Percentiles rank a stretch among this genome's conserved stretches.
Conservation (phyloP, 176 grass and related monocot genomes). For the Poa annua region DNA sequence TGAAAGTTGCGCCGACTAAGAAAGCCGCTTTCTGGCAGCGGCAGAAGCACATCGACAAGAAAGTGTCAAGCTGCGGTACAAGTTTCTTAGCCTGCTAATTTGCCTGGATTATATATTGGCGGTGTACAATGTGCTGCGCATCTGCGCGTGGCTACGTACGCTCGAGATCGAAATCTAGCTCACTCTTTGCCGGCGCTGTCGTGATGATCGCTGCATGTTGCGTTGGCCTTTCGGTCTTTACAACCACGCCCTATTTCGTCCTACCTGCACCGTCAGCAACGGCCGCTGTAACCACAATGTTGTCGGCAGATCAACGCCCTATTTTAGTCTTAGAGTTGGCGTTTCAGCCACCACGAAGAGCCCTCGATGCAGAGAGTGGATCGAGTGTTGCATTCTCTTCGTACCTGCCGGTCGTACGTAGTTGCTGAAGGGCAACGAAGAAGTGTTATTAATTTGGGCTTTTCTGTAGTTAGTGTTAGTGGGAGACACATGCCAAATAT, state of each 20-base stretch:
- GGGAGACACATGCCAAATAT: neutral
- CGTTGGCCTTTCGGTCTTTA: slow-evolving; percentile 49
- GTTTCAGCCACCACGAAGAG: neutral
- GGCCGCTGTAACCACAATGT: neutral
- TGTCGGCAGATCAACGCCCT: neutral
- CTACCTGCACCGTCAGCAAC: neutral
- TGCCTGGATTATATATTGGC: slow-evolving; percentile 34
- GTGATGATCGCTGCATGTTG: slow-evolving; percentile 24
- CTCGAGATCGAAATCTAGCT: neutral
- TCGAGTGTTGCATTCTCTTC: too few species aligned
- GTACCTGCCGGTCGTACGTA: neutral
- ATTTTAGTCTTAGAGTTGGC: too few species aligned
- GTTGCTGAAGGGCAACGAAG: neutral
- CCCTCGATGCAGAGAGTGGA: neutral
- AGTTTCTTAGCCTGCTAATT: slow-evolving; percentile 49
- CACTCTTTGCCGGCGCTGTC: neutral
- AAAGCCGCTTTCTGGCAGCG: neutral
- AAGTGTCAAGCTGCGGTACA: slow-evolving; percentile 20
- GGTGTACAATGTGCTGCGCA: slow-evolving; percentile 48
- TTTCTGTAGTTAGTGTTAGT: neutral
- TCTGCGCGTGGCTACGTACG: slow-evolving; percentile 38
- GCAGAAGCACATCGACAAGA: slow-evolving; percentile 30
- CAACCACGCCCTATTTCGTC: slow-evolving; percentile 61
- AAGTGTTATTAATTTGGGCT: neutral
- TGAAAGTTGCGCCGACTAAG: slow-evolving; percentile 9